phyloP scores from a whole-genome alignment of 75 land plant genomes.

The Cupressus sempervirens region DNA sequence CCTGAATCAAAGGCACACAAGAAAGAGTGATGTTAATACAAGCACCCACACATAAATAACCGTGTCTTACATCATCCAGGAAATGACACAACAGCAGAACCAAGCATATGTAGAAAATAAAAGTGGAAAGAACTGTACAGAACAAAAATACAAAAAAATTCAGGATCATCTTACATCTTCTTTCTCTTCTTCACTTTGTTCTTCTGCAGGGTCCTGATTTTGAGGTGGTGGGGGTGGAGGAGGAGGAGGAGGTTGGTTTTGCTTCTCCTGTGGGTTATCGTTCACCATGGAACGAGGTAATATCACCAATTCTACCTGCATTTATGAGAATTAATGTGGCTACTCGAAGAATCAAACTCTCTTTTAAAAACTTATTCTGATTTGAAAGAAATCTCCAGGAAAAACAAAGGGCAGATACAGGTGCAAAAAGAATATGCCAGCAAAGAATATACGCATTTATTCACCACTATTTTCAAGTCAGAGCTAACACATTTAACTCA shows the following conservation, averaged over 20 bases:
- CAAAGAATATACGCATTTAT: neutral
- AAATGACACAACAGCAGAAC: conserved; percentile 3
- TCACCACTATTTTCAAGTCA: neutral
- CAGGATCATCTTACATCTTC: conserved; percentile 38
- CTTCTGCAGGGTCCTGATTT: conserved; percentile 66
- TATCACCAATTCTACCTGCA: conserved; percentile 93
- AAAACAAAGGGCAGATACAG: neutral
- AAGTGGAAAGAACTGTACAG: no score
- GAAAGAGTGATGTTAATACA: neutral
- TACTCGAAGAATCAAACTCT: conserved; percentile 1
- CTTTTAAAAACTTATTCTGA: neutral
- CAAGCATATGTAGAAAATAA: neutral
- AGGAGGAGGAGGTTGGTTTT: conserved; percentile 89
- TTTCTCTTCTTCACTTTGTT: conserved; percentile 80
- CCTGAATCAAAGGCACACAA: conserved; percentile 22
- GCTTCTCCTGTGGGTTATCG: conserved; percentile 81
- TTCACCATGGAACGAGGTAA: conserved; percentile 79
- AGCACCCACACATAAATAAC: neutral
- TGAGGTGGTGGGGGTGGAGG: conserved; percentile 90
- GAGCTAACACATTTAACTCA: neutral
- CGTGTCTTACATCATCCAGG: conserved; percentile 6
- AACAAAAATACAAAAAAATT: neutral
- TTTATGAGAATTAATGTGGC: neutral
- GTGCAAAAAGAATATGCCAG: neutral
- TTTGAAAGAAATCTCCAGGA: neutral